Conservation (phyloP, 208 protist genomes). For the Leishmania amazonensis region DNA sequence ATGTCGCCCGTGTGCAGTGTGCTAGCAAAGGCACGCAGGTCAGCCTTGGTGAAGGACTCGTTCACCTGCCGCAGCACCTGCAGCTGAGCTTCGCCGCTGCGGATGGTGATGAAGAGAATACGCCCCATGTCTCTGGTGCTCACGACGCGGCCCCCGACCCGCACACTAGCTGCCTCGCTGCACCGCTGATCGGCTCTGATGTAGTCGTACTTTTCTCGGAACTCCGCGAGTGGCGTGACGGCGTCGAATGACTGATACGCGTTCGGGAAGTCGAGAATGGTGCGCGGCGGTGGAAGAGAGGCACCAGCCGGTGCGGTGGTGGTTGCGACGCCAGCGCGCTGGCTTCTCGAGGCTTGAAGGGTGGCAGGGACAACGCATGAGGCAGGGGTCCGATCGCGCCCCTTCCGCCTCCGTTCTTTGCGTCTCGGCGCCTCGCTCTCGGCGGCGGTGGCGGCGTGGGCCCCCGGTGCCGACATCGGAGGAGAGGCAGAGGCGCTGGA, state of each 20-base stretch:
- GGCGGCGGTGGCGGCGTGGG: not conserved
- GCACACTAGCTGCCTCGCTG: constrained; percentile 32
- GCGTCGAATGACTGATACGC: constrained; percentile 72
- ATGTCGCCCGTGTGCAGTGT: constrained; percentile 82
- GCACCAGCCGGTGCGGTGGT: not conserved
- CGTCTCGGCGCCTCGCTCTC: not conserved
- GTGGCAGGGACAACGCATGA: not conserved
- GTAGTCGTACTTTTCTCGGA: constrained; percentile 46
- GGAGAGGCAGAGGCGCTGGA: constrained; percentile 2
- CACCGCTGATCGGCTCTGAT: constrained; percentile 19
- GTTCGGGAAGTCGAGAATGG: constrained; percentile 39
- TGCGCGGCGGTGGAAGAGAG: constrained; percentile 32
- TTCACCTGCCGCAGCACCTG: constrained; percentile 74
- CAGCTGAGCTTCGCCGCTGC: constrained; percentile 56
- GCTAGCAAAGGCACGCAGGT: constrained; percentile 52
- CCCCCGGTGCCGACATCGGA: not conserved
- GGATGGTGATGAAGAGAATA: constrained; percentile 85
- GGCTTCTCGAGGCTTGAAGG: not conserved
- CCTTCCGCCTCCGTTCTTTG: constrained; percentile 1
- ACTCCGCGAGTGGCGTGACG: constrained; percentile 49
- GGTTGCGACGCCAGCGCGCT: not conserved
- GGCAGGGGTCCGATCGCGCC: not conserved
- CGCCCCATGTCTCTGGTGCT: constrained; percentile 84
- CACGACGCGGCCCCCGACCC: constrained; percentile 74
- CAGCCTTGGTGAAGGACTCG: constrained; percentile 48